phyloP scores from a whole-genome alignment of 129 eudicot species.

The Helichrysum umbraculigerum region DNA sequence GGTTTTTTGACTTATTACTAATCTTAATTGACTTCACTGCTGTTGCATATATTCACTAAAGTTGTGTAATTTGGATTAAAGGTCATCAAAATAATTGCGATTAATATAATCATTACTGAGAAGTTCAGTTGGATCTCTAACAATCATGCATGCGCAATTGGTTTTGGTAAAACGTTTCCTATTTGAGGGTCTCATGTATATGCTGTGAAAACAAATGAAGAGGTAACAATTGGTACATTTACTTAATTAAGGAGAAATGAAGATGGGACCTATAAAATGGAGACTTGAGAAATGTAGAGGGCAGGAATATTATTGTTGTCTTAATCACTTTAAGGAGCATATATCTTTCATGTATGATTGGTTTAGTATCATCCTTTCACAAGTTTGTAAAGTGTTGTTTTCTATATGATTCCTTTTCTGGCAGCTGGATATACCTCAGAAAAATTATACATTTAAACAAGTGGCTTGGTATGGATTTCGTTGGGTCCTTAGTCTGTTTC shows the following conservation, averaged over 20 bases:
- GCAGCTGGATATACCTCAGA: slow-evolving; percentile 88
- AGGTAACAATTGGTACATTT: background rate
- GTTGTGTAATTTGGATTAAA: background rate
- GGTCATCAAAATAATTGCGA: background rate
- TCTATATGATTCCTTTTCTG: slow-evolving; percentile 19
- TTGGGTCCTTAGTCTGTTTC: slow-evolving; percentile 64
- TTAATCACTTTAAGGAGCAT: background rate
- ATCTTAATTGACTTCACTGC: slow-evolving; percentile 8
- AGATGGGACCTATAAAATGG: background rate
- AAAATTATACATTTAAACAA: slow-evolving; percentile 51
- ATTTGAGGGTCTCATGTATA: background rate
- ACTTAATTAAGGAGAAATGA: background rate
- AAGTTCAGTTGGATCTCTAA: background rate
- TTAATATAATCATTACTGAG: background rate
- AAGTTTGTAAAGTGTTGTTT: background rate
- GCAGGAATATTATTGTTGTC: background rate
- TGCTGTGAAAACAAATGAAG: background rate
- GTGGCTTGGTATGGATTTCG: slow-evolving; percentile 90
- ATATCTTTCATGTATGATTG: background rate
- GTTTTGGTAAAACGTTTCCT: background rate
- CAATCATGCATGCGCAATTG: background rate
- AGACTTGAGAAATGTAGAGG: background rate
- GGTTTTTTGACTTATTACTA: slow-evolving; percentile 44
- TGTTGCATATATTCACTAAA: background rate
- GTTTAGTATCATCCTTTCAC: background rate